These are phyloP conservation scores for Candida ficus DNA, from an alignment of 805 yeast genomes.

Conservation along the genomic window DNA sequence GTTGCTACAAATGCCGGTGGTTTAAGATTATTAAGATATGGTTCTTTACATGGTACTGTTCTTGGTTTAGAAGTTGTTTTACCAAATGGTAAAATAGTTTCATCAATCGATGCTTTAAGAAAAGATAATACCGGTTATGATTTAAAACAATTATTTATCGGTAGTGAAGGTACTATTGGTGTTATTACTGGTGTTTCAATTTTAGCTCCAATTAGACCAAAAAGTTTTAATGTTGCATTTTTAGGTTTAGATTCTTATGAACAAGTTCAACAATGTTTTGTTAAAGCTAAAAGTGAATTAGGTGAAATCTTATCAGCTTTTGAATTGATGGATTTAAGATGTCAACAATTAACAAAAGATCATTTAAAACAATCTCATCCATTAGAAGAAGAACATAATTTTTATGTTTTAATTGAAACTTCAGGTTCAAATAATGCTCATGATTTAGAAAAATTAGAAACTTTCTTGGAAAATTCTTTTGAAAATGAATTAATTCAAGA, in stretches of 20 bases:
- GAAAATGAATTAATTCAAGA: constrained; percentile 81
- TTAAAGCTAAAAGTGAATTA: constrained; percentile 69
- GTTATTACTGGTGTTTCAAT: constrained; percentile 86
- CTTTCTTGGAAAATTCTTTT: constrained; percentile 79
- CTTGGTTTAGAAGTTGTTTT: constrained; percentile 90
- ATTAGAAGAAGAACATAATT: constrained; percentile 77
- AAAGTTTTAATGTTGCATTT: constrained; percentile 81
- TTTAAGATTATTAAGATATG: constrained; percentile 77
- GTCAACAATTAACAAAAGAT: constrained; percentile 57
- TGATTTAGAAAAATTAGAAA: constrained; percentile 84
- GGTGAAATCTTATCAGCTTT: constrained; percentile 88
- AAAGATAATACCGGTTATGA: constrained; percentile 97
- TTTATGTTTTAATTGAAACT: constrained; percentile 88
- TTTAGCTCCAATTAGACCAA: constrained; percentile 85
- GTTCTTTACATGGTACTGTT: constrained; percentile 88
- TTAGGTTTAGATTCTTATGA: constrained; percentile 78
- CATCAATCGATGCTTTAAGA: constrained; percentile 79
- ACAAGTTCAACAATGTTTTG: constrained; percentile 78
- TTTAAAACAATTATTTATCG: constrained; percentile 86
- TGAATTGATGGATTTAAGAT: constrained; percentile 83
- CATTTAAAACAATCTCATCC: constrained; percentile 68
- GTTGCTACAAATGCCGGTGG: constrained; percentile 98
- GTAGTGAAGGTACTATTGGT: constrained; percentile 91
- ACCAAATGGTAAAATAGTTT: constrained; percentile 78
- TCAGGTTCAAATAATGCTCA: constrained; percentile 94